These are phyloP conservation scores for Fragilaria radians DNA, from an alignment of 108 stramenopile species.

Conservation along the genomic window DNA sequence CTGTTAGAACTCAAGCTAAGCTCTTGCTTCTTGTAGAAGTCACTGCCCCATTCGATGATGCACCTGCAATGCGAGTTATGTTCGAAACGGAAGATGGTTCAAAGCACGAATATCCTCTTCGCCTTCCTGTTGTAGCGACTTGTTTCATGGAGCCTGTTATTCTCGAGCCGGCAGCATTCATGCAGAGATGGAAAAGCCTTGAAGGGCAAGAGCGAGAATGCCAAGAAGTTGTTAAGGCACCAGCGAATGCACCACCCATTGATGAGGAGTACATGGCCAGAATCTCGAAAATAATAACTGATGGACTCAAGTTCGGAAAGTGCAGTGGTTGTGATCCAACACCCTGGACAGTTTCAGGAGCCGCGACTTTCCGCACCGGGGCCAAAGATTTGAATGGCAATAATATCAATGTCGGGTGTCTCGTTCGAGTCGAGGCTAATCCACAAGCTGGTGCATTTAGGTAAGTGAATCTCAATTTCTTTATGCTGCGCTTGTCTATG, in stretches of 20 bases:
- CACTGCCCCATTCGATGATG: constrained; percentile 87
- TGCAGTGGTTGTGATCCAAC: constrained; percentile 83
- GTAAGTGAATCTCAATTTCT: constrained; percentile 2
- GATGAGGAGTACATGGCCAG: constrained; percentile 84
- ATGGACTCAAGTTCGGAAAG: constrained; percentile 80
- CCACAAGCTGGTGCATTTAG: constrained; percentile 80
- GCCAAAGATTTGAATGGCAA: constrained; percentile 85
- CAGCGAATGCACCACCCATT: constrained; percentile 58
- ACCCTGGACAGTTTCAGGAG: constrained; percentile 85
- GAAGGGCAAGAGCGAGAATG: constrained; percentile 87
- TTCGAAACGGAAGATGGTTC: constrained; percentile 81
- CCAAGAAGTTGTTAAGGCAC: constrained; percentile 89
- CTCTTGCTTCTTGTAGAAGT: constrained; percentile 77
- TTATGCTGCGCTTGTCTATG: background rate
- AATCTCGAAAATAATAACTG: constrained; percentile 72
- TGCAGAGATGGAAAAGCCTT: constrained; percentile 88
- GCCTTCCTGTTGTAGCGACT: constrained; percentile 87
- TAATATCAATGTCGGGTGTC: constrained; percentile 85
- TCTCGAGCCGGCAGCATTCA: constrained; percentile 74
- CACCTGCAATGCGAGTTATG: constrained; percentile 78
- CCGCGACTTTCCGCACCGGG: constrained; percentile 81
- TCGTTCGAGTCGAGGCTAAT: constrained; percentile 87
- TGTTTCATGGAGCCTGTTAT: constrained; percentile 90
- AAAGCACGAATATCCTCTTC: constrained; percentile 77
- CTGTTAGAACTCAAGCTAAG: constrained; percentile 79